Evolutionary conservation across 495 filamentous ascomycete species (phyloP), one percentile per base, ranked within the genome.

Genomic region (Talaromyces thailandensis): DNA sequence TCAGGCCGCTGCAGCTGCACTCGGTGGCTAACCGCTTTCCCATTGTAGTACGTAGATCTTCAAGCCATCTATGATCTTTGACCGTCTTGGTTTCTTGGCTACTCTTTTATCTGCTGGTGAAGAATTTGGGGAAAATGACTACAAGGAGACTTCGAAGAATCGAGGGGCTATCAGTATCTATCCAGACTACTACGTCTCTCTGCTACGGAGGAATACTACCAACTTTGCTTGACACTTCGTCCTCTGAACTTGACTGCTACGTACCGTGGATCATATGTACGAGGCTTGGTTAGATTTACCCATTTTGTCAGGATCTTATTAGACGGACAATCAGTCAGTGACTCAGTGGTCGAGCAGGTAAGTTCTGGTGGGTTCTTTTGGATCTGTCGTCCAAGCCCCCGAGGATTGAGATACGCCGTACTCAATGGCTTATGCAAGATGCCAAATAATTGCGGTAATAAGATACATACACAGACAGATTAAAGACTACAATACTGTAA

Each of bases 31-130:
- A 55, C 51, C 51, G 51, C 51, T 23, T 28, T 25, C 51, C 51
- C 51, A 55, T 55, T 18, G 26, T 55, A 28, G 24, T 55, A 55
- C 51, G 51, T 55, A 55, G 51, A 55, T 55, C 51, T 55, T 55
- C 51, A 55, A 48, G 43, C 18, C 43, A 48, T 48, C 43, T 23
- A 9, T 48, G 18, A 48, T 48, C 26, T 23, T 16, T 55, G 18
- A 11, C 21, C 12, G 51, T 55, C 23, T 55, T 55, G 51, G 24
- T 29, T 52, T 6, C 23, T 55, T 55, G 51, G 51, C 26, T 28
- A 26, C 11, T 8, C 28, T 25, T 55, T 5, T 55, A n/a, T 21
- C 11, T 28, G 51, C 26, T 28, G 14, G 23, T 55, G 23, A 55
- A 55, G 6, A 55, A 26, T 55, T 16, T 18, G 23, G 51, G 51